Base-by-base conservation (phyloP, 805 yeast species). In the Wickerhamomyces silvicola region DNA sequence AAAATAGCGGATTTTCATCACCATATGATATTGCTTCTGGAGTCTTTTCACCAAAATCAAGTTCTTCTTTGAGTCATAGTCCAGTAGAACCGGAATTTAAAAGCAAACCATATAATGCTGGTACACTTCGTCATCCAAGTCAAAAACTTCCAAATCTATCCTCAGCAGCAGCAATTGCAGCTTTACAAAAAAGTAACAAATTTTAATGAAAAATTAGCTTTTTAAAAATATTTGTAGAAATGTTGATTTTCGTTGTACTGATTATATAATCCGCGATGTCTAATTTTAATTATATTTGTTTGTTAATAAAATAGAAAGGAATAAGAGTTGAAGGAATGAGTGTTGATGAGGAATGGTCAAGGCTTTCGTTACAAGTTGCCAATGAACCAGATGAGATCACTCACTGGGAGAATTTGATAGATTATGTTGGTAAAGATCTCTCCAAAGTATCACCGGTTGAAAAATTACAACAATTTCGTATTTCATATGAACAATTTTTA, bases 1-100 rank as follows among this genome's bases (percentile, higher is more conserved):
- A 50, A 6, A 47, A 59, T 22, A 34, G 46, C 22, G 85, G 85
- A 0, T 72, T 80, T 50, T 69, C 79, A 0, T 78, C 86, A 6
- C 86, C 87, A 2, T 81, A 77, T 43, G 60, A 78, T 28, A 54
- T 78, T 37, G 81, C 84, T 0, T 72, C 82, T 0, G 84, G 83
- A 1, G 47, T 72, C 19, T 49, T 70, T 30, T 69, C 83, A 0
- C 80, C 82, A 2, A 68, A 64, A 39, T 47, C 60, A 2, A 41
- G 30, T 12, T 6, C 27, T 6, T 40, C 50, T 2, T 30, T 47
- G 6, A 19, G 32, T 11, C 41, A 36, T 18, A 41, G 48, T 16
- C 45, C 51, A n/a, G 28, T 37, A 10, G 46, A 42, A 15, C 7
- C 32, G 5, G 56, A 49, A 3, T 44, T 48, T 24, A 49, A 41